Base-by-base conservation (phyloP, 768 basidiomycete species). In the Boletales sp. region DNA sequence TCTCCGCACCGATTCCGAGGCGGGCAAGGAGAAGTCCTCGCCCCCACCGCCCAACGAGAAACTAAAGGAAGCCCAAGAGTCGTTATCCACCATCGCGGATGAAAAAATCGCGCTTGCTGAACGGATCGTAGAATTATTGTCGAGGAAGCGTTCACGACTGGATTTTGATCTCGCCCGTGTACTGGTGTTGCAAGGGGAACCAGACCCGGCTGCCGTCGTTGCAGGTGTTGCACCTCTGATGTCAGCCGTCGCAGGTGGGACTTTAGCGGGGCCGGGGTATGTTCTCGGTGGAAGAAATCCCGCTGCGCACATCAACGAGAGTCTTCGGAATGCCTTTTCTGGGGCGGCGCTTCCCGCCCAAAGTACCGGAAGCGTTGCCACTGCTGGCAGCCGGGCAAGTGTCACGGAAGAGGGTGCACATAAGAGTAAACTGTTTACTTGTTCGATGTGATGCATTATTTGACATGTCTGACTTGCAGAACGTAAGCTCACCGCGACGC, bases 101-200 rank as follows among this genome's bases (percentile, higher is more conserved):
- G 77, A 78, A 65, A 79, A 79, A 64, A 63, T 73, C 3, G 60
- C 46, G 5, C 59, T 78, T 25, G 72, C 77, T 13, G 66, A 74
- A 46, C 70, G 77, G 45, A 65, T 79, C 33, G 71, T 76, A 3
- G 67, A 68, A 28, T 57, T 78, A n/a, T 65, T 79, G 21, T 65
- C 69, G 37, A 68, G 77, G 41, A 77, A 78, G 31, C 70, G 72
- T 41, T 73, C 75, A 15, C 67, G 76, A 14, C 61, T 80, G 40
- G 78, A 81, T 35, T 60, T 73, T 47, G 78, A 81, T 54, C 64
- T 80, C 3, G 64, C 62, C 15, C 66, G 66, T 28, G 76, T 77
- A 19, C 67, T 77, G 28, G 62, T 70, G 34, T 54, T 77, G 36
- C 76, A 76, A 55, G 76, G 76, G 17, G 76, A 78, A 44, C 57